Conservation (phyloP, 306 rosid species). For the Malus fusca region DNA sequence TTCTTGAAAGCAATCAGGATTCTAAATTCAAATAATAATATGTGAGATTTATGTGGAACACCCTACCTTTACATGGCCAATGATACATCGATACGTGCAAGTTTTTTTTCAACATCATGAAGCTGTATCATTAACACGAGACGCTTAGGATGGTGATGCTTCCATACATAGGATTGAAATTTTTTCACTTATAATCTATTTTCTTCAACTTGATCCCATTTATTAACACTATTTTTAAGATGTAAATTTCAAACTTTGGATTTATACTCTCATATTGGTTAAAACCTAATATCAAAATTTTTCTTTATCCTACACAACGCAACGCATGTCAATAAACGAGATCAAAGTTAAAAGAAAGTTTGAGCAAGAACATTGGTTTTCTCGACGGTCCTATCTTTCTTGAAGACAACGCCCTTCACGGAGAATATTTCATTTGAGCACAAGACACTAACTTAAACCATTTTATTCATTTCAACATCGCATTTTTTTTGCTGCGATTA, state of each 20-base stretch:
- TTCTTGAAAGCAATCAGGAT: too few relatives aligned
- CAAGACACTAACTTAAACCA: neutral
- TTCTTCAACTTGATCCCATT: neutral
- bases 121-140: neutral
- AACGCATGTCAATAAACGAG: neutral
- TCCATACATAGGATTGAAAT: neutral
- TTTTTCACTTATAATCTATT: too few relatives aligned
- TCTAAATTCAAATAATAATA: too few relatives aligned
- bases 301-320: too few relatives aligned
- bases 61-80: too few relatives aligned
- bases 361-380: neutral
- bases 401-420: too few relatives aligned
- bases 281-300: too few relatives aligned
- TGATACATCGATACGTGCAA: too few relatives aligned
- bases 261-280: too few relatives aligned
- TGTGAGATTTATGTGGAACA: too few relatives aligned
- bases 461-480: constrained; percentile 26
- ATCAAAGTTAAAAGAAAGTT: neutral
- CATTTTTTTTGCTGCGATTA: constrained; percentile 26
- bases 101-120: too few relatives aligned
- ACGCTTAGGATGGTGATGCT: neutral
- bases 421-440: neutral
- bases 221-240: neutral
- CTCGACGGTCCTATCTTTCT: neutral
- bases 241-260: neutral